Evolutionary conservation across 495 filamentous ascomycete species (phyloP).

Genomic region (Thermochaetoides thermophila): DNA sequence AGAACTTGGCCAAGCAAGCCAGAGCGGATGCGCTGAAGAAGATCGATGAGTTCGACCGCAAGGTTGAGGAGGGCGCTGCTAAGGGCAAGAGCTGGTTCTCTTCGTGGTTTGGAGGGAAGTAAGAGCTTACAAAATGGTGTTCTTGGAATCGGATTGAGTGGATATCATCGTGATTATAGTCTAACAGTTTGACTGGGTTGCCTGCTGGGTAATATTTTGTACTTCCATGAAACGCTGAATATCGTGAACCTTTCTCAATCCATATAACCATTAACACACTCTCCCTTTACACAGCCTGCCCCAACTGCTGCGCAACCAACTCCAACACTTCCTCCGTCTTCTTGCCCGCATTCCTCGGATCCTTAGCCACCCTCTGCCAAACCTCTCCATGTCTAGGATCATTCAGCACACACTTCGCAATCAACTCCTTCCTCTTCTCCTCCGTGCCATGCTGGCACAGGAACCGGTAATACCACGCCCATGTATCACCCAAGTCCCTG

Average conservation of each 20-base stretch:
- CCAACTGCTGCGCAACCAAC: slow-evolving; percentile 58
- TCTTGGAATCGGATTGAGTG: too few relatives aligned
- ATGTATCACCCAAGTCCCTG: slow-evolving; percentile 76
- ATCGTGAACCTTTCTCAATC: too few relatives aligned
- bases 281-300: too few relatives aligned
- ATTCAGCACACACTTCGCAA: slow-evolving; percentile 55
- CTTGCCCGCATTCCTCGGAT: slow-evolving; percentile 62
- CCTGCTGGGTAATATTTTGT: too few relatives aligned
- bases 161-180: too few relatives aligned
- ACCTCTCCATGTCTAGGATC: slow-evolving; percentile 88
- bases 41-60: slow-evolving; percentile 58
- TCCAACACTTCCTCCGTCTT: slow-evolving; percentile 68
- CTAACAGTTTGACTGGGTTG: too few relatives aligned
- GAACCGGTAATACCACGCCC: slow-evolving; percentile 98
- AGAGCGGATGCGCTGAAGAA: slow-evolving; percentile 48
- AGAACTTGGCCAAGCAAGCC: slow-evolving; percentile 44
- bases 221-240: too few relatives aligned
- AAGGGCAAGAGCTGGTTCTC: slow-evolving; percentile 68
- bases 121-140: too few relatives aligned
- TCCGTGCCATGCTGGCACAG: slow-evolving; percentile 77
- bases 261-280: too few relatives aligned
- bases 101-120: slow-evolving; percentile 68
- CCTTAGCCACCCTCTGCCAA: slow-evolving; percentile 76
- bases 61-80: slow-evolving; percentile 56
- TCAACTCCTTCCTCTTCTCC: slow-evolving; percentile 72